These are phyloP conservation scores for Lasiosphaeriaceae sp. DNA, from an alignment of 495 filamentous ascomycete species.

Conservation along the genomic window DNA sequence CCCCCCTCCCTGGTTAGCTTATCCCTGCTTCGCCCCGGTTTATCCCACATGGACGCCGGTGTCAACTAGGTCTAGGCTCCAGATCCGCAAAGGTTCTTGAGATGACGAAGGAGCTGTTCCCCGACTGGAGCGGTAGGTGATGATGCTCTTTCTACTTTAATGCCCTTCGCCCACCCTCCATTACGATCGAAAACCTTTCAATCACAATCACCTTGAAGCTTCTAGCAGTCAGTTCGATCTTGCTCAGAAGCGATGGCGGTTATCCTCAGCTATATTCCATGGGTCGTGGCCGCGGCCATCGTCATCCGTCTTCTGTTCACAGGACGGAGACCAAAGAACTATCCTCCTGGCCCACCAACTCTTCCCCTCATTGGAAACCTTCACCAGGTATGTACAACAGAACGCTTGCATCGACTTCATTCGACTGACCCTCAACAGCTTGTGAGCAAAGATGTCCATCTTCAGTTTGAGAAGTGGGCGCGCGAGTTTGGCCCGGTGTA, in stretches of 20 bases:
- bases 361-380: slow-evolving; percentile 34
- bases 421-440: slow-evolving; percentile 12
- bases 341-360: slow-evolving; percentile 33
- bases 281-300: slow-evolving; percentile 22
- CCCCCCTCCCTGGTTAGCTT: background rate
- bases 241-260: slow-evolving; percentile 14
- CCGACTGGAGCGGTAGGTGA: background rate
- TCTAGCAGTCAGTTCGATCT: background rate
- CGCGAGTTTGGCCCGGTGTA: slow-evolving; percentile 38
- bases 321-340: slow-evolving; percentile 27
- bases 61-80: background rate
- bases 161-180: slow-evolving; percentile 2
- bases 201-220: slow-evolving; percentile 1
- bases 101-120: background rate
- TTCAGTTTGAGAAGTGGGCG: slow-evolving; percentile 38
- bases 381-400: slow-evolving; percentile 21
- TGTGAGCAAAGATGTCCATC: slow-evolving; percentile 27
- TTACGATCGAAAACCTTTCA: background rate
- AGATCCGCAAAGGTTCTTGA: background rate
- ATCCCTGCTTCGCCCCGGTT: slow-evolving; percentile 3
- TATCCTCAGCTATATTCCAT: slow-evolving; percentile 17
- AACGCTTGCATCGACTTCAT: background rate
- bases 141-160: slow-evolving; percentile 15
- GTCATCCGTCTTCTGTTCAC: slow-evolving; percentile 23
- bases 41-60: slow-evolving; percentile 24